These are phyloP conservation scores for Xylariaceae sp. DNA, from an alignment of 2,329 filamentous ascomycete species.

Conservation along the genomic window DNA sequence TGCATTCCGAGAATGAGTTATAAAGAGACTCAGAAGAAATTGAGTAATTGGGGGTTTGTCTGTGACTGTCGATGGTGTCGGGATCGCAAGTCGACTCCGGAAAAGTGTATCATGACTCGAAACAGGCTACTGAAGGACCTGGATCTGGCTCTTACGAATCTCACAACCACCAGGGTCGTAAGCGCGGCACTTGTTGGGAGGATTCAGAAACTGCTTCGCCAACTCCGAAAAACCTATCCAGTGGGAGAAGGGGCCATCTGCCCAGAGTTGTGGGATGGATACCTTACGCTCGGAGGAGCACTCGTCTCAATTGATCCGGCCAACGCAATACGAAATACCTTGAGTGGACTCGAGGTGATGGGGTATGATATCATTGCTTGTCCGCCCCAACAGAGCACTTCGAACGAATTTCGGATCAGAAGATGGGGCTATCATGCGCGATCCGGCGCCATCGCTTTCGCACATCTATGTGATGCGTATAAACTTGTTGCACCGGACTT, in stretches of 20 bases:
- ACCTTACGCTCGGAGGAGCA: conserved; percentile 15
- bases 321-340: conserved; percentile 16
- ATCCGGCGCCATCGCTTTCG: conserved; percentile 11
- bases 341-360: conserved; percentile 25
- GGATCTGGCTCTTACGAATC: conserved; percentile 1
- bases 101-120: conserved; percentile 13
- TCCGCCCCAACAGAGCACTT: conserved; percentile 16
- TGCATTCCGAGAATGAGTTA: conserved; percentile 21
- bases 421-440: conserved; percentile 22
- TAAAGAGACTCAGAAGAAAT: conserved; percentile 28
- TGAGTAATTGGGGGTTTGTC: conserved; percentile 38
- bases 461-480: conserved; percentile 17
- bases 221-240: conserved; percentile 24
- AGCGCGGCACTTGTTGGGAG: conserved; percentile 1
- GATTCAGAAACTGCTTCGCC: conserved; percentile 15
- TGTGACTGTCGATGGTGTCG: conserved; percentile 41
- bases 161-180: neutral
- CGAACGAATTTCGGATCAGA: conserved; percentile 4
- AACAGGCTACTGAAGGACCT: conserved; percentile 5
- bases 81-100: conserved; percentile 21
- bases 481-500: conserved; percentile 21
- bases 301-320: neutral
- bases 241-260: conserved; percentile 5
- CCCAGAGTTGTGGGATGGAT: conserved; percentile 21
- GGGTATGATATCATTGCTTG: conserved; percentile 23